These are phyloP conservation scores for Penicillium fimorum DNA, from an alignment of 495 filamentous ascomycete species.

Conservation along the genomic window DNA sequence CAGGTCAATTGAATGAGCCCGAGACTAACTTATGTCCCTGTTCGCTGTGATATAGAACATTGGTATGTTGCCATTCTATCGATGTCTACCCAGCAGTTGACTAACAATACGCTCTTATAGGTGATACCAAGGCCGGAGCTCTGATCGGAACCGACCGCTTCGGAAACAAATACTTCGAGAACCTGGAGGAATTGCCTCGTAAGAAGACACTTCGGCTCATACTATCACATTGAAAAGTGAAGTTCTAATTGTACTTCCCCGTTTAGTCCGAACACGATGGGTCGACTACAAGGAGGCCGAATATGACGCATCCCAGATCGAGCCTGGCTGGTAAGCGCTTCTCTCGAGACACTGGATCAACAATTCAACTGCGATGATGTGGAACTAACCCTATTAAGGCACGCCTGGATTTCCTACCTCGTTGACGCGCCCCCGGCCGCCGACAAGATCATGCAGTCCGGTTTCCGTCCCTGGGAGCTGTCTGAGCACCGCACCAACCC, in stretches of 20 bases:
- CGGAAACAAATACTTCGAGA: slow-evolving; percentile 98
- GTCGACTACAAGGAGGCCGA: slow-evolving; percentile 91
- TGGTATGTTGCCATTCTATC: slow-evolving; percentile 43
- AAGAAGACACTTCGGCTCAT: slow-evolving; percentile 29
- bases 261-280: slow-evolving; percentile 90
- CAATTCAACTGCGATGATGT: not conserved
- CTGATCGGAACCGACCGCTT: slow-evolving; percentile 83
- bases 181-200: slow-evolving; percentile 93
- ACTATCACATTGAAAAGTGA: not conserved
- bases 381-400: slow-evolving; percentile 50
- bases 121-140: slow-evolving; percentile 94
- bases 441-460: slow-evolving; percentile 68
- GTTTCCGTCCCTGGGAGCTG: slow-evolving; percentile 70
- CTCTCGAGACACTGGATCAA: not conserved
- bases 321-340: slow-evolving; percentile 78
- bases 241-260: not conserved
- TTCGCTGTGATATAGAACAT: slow-evolving; percentile 55
- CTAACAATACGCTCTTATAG: slow-evolving; percentile 44
- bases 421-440: slow-evolving; percentile 80
- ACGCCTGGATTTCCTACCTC: slow-evolving; percentile 93
- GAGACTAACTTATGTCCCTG: slow-evolving; percentile 25
- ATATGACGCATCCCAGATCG: slow-evolving; percentile 87
- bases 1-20: slow-evolving; percentile 1
- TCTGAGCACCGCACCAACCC: slow-evolving; percentile 70
- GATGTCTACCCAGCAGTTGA: not conserved